A percentile compares a stretch with the other conserved stretches of the same genome.
Evolutionary conservation across 345 rosid genomes (phyloP).

Genomic region (Pugionium cornutum): DNA sequence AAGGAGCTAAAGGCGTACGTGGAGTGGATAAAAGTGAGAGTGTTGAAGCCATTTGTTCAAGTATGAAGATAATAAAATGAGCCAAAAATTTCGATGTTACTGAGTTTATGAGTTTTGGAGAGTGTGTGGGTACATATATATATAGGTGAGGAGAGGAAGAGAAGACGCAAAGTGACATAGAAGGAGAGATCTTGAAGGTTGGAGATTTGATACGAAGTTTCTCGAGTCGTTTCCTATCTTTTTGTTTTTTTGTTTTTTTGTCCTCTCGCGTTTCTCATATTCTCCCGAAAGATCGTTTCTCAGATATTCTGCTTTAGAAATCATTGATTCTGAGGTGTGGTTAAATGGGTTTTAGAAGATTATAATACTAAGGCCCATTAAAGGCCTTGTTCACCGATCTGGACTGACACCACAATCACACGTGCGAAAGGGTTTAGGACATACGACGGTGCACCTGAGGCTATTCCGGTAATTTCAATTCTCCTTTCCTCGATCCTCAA

Average conservation of each 20-base stretch:
- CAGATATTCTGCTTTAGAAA: too few species aligned
- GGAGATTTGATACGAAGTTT: constrained; percentile 39
- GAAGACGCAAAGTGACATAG: constrained; percentile 14
- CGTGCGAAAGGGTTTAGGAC: not conserved
- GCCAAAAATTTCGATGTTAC: not conserved
- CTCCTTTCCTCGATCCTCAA: constrained; percentile 21
- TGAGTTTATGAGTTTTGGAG: not conserved
- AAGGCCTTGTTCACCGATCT: constrained; percentile 9
- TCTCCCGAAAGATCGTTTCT: constrained; percentile 29
- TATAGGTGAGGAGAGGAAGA: not conserved
- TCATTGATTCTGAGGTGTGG: too few species aligned
- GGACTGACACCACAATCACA: not conserved
- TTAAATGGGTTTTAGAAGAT: too few species aligned
- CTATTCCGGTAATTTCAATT: constrained; percentile 10
- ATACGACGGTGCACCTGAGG: constrained; percentile 28
- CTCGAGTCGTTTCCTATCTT: constrained; percentile 21
- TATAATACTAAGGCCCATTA: constrained; percentile 5
- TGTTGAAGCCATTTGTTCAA: constrained; percentile 46
- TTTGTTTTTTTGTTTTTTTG: not conserved
- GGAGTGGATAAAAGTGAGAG: constrained; percentile 38
- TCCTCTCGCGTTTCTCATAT: constrained; percentile 20
- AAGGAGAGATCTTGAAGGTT: constrained; percentile 29
- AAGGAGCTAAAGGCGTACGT: constrained; percentile 30
- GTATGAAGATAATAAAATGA: not conserved
- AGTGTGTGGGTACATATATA: not conserved